A percentile compares a stretch with the other conserved stretches of the same genome.
Evolutionary conservation across 768 basidiomycete genomes (phyloP).

Genomic region (Naganishia kalamii): DNA sequence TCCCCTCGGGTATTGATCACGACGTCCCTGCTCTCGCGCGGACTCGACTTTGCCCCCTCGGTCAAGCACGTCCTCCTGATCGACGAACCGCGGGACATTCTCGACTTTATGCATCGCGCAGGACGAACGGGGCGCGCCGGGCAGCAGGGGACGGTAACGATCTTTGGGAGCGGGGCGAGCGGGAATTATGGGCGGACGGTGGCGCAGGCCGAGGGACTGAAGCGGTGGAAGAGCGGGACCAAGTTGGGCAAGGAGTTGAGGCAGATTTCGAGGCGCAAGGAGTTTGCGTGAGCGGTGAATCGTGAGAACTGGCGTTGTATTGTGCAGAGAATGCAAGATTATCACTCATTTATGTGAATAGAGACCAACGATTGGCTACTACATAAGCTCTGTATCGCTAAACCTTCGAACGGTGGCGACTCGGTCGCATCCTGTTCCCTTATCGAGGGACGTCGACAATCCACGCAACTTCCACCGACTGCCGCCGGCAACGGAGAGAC

Average conservation of each 20-base stretch:
- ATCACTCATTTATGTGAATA: too few relatives aligned
- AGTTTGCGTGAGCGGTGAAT: not conserved
- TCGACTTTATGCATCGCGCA: conserved; percentile 87
- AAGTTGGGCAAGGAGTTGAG: conserved; percentile 21
- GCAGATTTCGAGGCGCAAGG: conserved; percentile 8
- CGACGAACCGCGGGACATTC: conserved; percentile 79
- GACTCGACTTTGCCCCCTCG: conserved; percentile 74
- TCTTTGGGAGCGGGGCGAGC: conserved; percentile 32
- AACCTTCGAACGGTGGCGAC: not conserved
- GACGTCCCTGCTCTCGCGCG: conserved; percentile 82
- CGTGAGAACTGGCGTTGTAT: not conserved
- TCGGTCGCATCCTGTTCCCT: not conserved
- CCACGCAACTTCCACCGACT: too few relatives aligned
- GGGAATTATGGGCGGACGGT: conserved; percentile 1
- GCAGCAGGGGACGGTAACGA: conserved; percentile 35
- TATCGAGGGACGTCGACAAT: too few relatives aligned
- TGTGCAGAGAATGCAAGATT: not conserved
- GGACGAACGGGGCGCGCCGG: conserved; percentile 71
- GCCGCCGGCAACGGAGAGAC: too few relatives aligned
- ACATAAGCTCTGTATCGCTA: not conserved
- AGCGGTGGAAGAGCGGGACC: conserved; percentile 17
- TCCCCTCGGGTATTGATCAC: conserved; percentile 62
- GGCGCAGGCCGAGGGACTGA: conserved; percentile 8
- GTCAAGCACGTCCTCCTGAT: conserved; percentile 79
- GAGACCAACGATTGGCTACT: not conserved